Base-by-base conservation (phyloP, 2,329 filamentous ascomycete species). In the Cryphonectria nitschkei region DNA sequence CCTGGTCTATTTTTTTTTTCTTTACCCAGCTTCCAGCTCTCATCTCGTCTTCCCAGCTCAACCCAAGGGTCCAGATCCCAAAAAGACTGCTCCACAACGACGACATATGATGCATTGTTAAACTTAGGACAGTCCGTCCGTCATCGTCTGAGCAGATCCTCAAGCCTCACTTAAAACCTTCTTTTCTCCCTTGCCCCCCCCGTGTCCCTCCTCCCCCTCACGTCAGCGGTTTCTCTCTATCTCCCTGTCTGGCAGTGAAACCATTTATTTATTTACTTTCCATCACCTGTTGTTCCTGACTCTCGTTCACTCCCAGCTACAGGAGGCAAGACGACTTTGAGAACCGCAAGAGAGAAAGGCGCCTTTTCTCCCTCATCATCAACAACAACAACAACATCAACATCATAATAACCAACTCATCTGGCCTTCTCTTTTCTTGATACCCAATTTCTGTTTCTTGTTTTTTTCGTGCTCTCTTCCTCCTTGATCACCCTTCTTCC, bases 101-200 rank as follows among this genome's bases (percentile, higher is more conserved):
- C 63, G 63, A 29, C 63, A 65, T 65, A 65, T 65, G 63, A 34
- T 65, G 63, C 63, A 65, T 52, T 65, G 63, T 65, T 65, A 65
- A 65, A 65, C 63, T 65, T 65, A 52, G 63, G 29, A 43, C 26
- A 52, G 61, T 52, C 63, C 63, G 63, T 65, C 63, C 63, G 63
- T 65, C 63, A 65, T 65, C 63, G 52, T 64, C 41, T 32, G 61
- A 46, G 61, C 37, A 43, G 34, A n/a, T 43, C 37, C 43, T 2
- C 39, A 43, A 65, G 63, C 63, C 63, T 65, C 63, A 52, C 63
- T 39, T 39, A n/a, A n/a, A 39, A 19, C 58, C 34, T 39, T 39
- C 58, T 37, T 32, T 58, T 29, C n/a, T 29, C 26, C 11, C 54
- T 58, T 29, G 26, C 6, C 54, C 13, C 26, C 8, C 46, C 46